Evolutionary conservation across 2,329 filamentous ascomycete species (phyloP).

Genomic region (Exophiala bonariae): DNA sequence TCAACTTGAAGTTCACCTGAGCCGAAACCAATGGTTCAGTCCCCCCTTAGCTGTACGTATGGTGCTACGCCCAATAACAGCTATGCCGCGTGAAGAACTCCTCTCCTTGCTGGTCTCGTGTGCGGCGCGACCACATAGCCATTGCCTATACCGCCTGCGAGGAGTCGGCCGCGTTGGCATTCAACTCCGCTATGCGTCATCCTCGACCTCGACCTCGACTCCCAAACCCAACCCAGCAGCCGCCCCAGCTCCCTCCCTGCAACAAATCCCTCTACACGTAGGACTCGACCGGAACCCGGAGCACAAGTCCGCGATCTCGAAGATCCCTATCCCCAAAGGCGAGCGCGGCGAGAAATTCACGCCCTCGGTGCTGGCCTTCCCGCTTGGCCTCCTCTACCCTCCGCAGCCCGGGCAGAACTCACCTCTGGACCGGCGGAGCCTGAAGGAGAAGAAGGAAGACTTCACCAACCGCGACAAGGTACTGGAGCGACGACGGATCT

Average conservation of each 20-base stretch:
- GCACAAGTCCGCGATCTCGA: slow-evolving; percentile 25
- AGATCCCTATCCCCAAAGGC: slow-evolving; percentile 29
- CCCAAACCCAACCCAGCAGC: neutral
- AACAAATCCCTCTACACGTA: slow-evolving; percentile 25
- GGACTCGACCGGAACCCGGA: slow-evolving; percentile 26
- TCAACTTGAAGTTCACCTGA: too few species aligned
- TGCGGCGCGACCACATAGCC: slow-evolving; percentile 23
- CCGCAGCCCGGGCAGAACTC: slow-evolving; percentile 79
- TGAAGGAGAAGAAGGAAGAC: slow-evolving; percentile 71
- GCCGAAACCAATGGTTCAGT: too few species aligned
- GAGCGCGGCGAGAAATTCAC: slow-evolving; percentile 45
- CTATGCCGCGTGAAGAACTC: slow-evolving; percentile 17
- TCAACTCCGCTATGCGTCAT: slow-evolving; percentile 19
- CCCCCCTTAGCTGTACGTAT: neutral
- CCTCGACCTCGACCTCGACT: slow-evolving; percentile 6
- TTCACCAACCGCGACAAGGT: slow-evolving; percentile 86
- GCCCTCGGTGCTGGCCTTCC: slow-evolving; percentile 61
- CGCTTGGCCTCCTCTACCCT: slow-evolving; percentile 77
- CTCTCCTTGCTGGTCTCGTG: slow-evolving; percentile 22
- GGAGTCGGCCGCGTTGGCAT: slow-evolving; percentile 3
- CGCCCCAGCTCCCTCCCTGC: neutral
- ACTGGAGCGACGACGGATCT: slow-evolving; percentile 68
- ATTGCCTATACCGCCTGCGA: slow-evolving; percentile 14
- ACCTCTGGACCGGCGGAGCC: slow-evolving; percentile 67
- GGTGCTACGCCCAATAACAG: neutral